Conservation (phyloP, 306 rosid species). For the Vigna reflexopilosa region DNA sequence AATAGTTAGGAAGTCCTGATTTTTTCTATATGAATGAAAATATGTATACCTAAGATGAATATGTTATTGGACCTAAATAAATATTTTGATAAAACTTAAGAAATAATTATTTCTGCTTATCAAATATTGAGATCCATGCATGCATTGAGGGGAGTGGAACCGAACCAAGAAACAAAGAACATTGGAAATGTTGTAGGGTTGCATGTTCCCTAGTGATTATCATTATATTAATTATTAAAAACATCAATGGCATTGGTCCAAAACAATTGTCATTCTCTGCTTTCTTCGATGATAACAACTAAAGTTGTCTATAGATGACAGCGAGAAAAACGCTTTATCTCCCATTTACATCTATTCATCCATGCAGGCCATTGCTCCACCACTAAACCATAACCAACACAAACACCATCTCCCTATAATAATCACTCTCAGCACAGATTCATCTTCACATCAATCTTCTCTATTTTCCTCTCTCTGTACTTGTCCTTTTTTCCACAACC, state of each 20-base stretch:
- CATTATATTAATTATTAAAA: constrained; percentile 16
- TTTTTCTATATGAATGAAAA: too few species aligned
- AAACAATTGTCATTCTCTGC: neutral
- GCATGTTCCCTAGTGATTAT: constrained; percentile 16
- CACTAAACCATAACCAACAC: constrained; percentile 48
- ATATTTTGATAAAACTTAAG: too few species aligned
- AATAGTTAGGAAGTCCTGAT: too few species aligned
- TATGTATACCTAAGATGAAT: too few species aligned
- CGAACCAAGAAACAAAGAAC: neutral
- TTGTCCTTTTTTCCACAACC: constrained; percentile 12
- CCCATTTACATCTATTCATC: constrained; percentile 43
- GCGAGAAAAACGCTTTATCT: constrained; percentile 33
- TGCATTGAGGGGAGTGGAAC: neutral
- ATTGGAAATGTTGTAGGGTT: neutral
- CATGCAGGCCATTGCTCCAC: constrained; percentile 46
- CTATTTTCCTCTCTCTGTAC: neutral
- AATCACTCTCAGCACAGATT: neutral
- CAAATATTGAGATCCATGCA: neutral
- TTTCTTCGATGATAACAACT: constrained; percentile 34
- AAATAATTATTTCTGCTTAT: too few species aligned
- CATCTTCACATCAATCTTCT: constrained; percentile 1
- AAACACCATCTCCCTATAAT: neutral
- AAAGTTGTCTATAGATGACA: constrained; percentile 26
- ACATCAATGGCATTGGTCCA: constrained; percentile 14
- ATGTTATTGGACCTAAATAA: too few species aligned